Conservation (phyloP, 345 rosid genomes). For the Kandelia obovata region DNA sequence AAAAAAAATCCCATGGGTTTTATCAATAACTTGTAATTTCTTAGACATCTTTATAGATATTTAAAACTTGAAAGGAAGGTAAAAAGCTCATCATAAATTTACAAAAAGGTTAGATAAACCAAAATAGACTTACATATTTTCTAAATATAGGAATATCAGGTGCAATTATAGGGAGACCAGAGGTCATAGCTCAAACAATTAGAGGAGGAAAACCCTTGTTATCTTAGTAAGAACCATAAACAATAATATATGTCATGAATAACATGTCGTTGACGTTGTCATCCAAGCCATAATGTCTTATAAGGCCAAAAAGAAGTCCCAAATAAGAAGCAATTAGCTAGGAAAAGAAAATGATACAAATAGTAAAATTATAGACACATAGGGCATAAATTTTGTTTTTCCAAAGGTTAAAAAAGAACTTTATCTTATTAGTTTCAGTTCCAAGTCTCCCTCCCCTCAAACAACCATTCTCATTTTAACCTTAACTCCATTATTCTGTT, state of each 20-base stretch:
- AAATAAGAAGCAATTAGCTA: slow-evolving; percentile 79
- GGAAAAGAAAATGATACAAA: slow-evolving; percentile 14
- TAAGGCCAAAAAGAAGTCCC: slow-evolving; percentile 63
- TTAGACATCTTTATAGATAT: slow-evolving; percentile 5
- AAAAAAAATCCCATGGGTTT: slow-evolving; percentile 59
- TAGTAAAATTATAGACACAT: not conserved
- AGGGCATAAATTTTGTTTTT: not conserved
- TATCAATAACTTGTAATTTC: slow-evolving; percentile 60
- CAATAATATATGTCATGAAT: slow-evolving; percentile 77
- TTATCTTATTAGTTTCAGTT: not conserved
- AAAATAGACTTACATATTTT: slow-evolving; percentile 57
- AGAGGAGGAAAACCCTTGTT: slow-evolving; percentile 85
- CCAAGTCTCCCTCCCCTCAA: not conserved
- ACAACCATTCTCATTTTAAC: too few species aligned
- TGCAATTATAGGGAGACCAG: slow-evolving; percentile 63
- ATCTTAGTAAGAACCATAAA: slow-evolving; percentile 90
- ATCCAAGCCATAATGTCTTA: slow-evolving; percentile 68
- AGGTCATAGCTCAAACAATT: slow-evolving; percentile 83
- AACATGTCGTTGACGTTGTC: slow-evolving; percentile 65
- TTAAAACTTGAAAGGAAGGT: not conserved
- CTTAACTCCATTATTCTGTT: not conserved
- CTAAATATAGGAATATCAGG: slow-evolving; percentile 75
- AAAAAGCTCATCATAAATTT: not conserved
- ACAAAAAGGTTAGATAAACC: slow-evolving; percentile 18
- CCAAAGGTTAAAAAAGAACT: not conserved